These are phyloP conservation scores for Phytophthora aleatoria DNA, from an alignment of 352 stramenopile species.

Conservation along the genomic window DNA sequence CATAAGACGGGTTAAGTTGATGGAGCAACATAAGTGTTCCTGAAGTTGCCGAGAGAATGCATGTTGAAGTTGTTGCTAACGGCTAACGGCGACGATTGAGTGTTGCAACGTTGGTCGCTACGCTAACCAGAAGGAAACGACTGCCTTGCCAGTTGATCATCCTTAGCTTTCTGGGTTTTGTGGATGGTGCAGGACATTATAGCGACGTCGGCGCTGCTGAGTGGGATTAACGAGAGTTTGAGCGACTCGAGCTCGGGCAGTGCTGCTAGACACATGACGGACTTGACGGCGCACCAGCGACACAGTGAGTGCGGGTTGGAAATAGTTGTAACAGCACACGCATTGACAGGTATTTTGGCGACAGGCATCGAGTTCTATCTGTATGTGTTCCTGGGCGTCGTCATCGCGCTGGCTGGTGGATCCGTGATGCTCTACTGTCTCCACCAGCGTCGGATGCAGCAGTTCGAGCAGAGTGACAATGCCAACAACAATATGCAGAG, in stretches of 20 bases:
- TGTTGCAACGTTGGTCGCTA: conserved; percentile 5
- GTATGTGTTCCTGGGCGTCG: conserved; percentile 74
- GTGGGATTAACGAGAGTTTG: background rate
- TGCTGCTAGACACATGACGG: conserved; percentile 8
- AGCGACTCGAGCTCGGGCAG: conserved; percentile 11
- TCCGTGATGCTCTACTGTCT: conserved; percentile 67
- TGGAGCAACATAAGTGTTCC: background rate
- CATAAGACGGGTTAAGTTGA: background rate
- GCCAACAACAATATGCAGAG: conserved; percentile 89
- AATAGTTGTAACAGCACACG: background rate
- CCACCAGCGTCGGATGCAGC: conserved; percentile 63
- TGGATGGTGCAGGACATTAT: conserved; percentile 3
- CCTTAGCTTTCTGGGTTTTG: background rate
- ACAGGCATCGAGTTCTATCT: conserved; percentile 65
- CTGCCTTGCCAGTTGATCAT: background rate
- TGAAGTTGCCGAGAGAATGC: background rate
- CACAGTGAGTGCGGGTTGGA: conserved; percentile 20
- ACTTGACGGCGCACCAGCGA: conserved; percentile 14
- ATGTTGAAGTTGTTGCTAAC: conserved; percentile 31
- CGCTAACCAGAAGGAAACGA: conserved; percentile 10
- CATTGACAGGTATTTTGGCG: background rate
- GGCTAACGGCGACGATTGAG: conserved; percentile 19
- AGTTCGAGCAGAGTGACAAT: conserved; percentile 71
- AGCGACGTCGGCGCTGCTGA: conserved; percentile 1
- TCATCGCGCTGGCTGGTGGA: conserved; percentile 46